Conservation (phyloP, 2,329 filamentous ascomycete genomes). For the Aspergillus aculeatinus region DNA sequence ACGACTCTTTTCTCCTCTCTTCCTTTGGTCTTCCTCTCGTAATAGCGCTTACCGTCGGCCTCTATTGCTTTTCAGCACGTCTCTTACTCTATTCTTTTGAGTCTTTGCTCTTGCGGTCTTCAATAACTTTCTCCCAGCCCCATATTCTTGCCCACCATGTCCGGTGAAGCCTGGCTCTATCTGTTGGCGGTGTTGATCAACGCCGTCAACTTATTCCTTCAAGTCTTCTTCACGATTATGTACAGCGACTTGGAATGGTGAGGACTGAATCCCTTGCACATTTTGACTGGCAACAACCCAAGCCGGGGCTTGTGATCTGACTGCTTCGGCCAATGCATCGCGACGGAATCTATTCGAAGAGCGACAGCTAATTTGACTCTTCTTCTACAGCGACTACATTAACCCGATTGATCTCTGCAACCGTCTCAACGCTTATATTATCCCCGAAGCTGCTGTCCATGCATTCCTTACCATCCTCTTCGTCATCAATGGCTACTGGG, state of each 20-base stretch:
- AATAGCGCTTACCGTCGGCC: constrained; percentile 14
- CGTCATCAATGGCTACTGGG: constrained; percentile 98
- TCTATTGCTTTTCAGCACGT: constrained; percentile 7
- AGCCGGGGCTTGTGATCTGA: background rate
- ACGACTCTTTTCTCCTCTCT: background rate
- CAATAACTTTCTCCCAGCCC: constrained; percentile 6
- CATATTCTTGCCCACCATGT: constrained; percentile 62
- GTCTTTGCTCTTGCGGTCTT: constrained; percentile 9
- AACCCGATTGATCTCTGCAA: constrained; percentile 99
- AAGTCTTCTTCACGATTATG: constrained; percentile 99
- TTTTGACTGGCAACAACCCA: background rate
- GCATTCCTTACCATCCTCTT: constrained; percentile 94
- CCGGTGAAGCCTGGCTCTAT: constrained; percentile 97
- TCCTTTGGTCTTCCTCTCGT: constrained; percentile 19
- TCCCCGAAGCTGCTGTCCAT: constrained; percentile 96
- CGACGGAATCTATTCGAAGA: constrained; percentile 9
- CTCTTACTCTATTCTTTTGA: constrained; percentile 21
- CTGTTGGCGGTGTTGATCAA: constrained; percentile 98
- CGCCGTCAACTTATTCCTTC: constrained; percentile 98
- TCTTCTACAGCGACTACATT: constrained; percentile 81
- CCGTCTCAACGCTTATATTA: constrained; percentile 98
- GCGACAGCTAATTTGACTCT: constrained; percentile 30
- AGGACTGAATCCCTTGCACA: constrained; percentile 31
- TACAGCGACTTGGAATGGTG: constrained; percentile 99
- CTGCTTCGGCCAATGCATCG: background rate